Conservation (phyloP, 2,329 filamentous ascomycete genomes). For the Fusarium papillatum region DNA sequence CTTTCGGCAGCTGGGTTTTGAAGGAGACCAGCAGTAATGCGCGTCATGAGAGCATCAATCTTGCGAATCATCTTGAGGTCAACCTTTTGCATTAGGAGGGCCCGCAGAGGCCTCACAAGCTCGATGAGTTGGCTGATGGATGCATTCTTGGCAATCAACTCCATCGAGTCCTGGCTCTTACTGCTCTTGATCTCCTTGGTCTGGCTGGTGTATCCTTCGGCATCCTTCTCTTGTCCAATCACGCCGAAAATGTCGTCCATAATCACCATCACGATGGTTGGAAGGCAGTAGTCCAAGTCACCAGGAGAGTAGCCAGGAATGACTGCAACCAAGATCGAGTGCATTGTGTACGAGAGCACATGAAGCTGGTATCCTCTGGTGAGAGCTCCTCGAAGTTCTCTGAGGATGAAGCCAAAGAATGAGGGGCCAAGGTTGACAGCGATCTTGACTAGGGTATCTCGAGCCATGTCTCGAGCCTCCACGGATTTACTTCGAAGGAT, state of each 20-base stretch:
- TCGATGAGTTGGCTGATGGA: conserved; percentile 81
- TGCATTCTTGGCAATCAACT: conserved; percentile 86
- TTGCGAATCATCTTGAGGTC: conserved; percentile 88
- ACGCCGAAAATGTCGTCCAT: conserved; percentile 98
- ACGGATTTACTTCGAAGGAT: conserved; percentile 91
- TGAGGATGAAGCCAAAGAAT: conserved; percentile 94
- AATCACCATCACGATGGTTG: conserved; percentile 83
- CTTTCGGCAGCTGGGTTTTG: conserved; percentile 85
- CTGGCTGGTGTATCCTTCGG: conserved; percentile 92
- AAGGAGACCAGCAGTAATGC: conserved; percentile 86
- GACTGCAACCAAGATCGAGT: conserved; percentile 86
- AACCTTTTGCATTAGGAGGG: conserved; percentile 86
- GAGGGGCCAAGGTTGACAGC: conserved; percentile 83
- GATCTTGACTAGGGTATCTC: conserved; percentile 90
- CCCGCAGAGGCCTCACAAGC: conserved; percentile 83
- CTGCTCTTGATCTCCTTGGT: conserved; percentile 99
- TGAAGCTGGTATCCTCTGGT: conserved; percentile 93
- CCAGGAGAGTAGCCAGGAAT: conserved; percentile 82
- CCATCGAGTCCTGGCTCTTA: conserved; percentile 98
- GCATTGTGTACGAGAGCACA: conserved; percentile 94
- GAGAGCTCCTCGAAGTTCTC: conserved; percentile 87
- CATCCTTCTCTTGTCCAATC: conserved; percentile 95
- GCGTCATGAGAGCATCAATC: conserved; percentile 88
- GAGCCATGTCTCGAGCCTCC: conserved; percentile 91
- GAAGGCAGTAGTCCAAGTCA: conserved; percentile 89